A percentile compares a stretch with the other conserved stretches of the same genome.
These are phyloP conservation scores for Akanthomyces uredinophilus DNA, from an alignment of 2,329 filamentous ascomycete species.

Conservation along the genomic window DNA sequence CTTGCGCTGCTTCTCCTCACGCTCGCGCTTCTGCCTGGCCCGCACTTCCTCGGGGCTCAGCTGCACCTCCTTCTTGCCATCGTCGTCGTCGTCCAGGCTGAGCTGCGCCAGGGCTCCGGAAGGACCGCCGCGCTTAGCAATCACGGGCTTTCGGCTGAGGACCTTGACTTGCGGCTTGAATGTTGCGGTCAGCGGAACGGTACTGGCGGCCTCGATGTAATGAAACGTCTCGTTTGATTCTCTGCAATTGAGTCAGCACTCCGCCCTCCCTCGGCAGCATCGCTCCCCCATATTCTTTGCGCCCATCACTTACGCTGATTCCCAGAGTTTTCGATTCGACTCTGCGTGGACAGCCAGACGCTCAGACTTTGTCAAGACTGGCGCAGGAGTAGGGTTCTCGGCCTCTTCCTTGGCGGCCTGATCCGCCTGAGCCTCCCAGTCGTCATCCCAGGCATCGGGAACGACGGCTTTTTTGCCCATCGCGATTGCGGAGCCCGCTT, in stretches of 20 bases:
- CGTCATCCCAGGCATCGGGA: conserved; percentile 84
- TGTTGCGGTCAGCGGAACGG: conserved; percentile 56
- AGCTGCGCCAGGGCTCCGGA: conserved; percentile 43
- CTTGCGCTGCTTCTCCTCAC: conserved; percentile 82
- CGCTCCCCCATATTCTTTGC: background rate
- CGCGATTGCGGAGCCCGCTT: background rate
- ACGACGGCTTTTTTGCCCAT: conserved; percentile 34
- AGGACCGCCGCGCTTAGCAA: conserved; percentile 56
- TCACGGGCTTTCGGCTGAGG: conserved; percentile 72
- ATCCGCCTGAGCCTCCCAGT: conserved; percentile 81
- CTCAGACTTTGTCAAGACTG: conserved; percentile 64
- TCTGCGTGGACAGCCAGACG: conserved; percentile 75
- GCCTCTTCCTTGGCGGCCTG: conserved; percentile 34
- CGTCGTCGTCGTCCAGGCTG: conserved; percentile 57
- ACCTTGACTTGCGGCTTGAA: conserved; percentile 83
- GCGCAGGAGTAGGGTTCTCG: conserved; percentile 31
- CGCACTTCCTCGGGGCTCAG: conserved; percentile 72
- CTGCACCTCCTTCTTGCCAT: conserved; percentile 54
- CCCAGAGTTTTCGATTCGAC: conserved; percentile 80
- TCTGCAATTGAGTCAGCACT: conserved; percentile 34
- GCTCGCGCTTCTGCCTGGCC: conserved; percentile 69
- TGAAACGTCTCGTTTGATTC: conserved; percentile 71
- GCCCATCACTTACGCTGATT: conserved; percentile 64
- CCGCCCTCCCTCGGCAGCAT: background rate
- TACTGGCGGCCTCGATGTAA: conserved; percentile 63